Percentiles rank a stretch among this genome's conserved stretches.
phyloP scores from a whole-genome alignment of 2,329 filamentous ascomycete genomes.

The Monilinia fructicola region DNA sequence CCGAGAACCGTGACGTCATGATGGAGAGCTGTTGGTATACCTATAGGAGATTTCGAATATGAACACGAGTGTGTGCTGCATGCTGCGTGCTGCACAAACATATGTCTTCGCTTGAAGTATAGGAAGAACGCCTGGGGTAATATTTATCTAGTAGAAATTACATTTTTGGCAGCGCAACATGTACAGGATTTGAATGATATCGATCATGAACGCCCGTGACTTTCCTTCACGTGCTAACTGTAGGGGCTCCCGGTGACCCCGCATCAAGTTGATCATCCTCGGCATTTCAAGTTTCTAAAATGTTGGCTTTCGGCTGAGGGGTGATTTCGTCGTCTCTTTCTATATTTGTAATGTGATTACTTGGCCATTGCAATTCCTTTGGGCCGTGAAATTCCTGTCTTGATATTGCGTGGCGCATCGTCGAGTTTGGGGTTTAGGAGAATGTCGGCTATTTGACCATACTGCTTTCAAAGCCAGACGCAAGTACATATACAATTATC shows the following conservation, averaged over 20 bases:
- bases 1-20: background rate
- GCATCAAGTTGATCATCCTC: background rate
- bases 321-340: background rate
- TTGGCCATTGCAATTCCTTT: background rate
- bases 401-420: background rate
- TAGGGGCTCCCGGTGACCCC: conserved; percentile 8
- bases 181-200: background rate
- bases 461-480: background rate
- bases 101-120: background rate
- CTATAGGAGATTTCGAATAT: background rate
- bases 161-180: too few relatives aligned
- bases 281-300: background rate
- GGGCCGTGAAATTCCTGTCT: background rate
- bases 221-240: background rate
- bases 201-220: background rate
- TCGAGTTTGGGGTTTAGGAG: background rate
- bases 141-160: too few relatives aligned
- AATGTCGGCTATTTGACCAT: too few relatives aligned
- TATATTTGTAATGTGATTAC: background rate
- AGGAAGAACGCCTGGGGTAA: too few relatives aligned
- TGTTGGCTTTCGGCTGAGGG: background rate
- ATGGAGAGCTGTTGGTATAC: background rate
- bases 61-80: background rate
- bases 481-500: background rate
- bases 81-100: background rate